These are phyloP conservation scores for Colletotrichum filicis DNA, from an alignment of 2,329 filamentous ascomycete genomes.

Conservation along the genomic window DNA sequence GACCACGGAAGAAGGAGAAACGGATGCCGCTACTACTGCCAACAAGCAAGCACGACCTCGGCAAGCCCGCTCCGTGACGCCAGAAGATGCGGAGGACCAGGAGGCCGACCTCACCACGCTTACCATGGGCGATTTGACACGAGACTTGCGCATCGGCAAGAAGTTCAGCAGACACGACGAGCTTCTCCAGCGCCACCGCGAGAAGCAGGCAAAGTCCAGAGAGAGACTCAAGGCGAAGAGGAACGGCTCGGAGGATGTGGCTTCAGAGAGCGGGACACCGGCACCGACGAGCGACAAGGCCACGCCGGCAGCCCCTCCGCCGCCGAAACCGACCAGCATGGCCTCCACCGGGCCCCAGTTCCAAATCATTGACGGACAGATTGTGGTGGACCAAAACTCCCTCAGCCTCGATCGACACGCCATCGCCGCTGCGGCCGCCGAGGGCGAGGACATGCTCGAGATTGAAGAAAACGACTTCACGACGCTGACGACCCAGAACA, in stretches of 20 bases:
- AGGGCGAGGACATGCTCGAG: slow-evolving; percentile 65
- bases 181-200: slow-evolving; percentile 74
- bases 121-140: slow-evolving; percentile 79
- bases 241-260: slow-evolving; percentile 36
- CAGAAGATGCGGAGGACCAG: slow-evolving; percentile 71
- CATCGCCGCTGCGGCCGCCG: slow-evolving; percentile 62
- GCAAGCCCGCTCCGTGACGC: slow-evolving; percentile 62
- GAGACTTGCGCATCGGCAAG: slow-evolving; percentile 77
- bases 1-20: slow-evolving; percentile 6
- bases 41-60: slow-evolving; percentile 35
- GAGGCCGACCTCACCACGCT: slow-evolving; percentile 73
- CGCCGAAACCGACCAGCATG: slow-evolving; percentile 37
- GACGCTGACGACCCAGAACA: slow-evolving; percentile 73
- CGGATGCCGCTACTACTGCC: slow-evolving; percentile 29
- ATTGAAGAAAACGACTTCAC: slow-evolving; percentile 85
- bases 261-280: slow-evolving; percentile 35
- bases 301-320: slow-evolving; percentile 37
- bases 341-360: slow-evolving; percentile 60
- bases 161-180: slow-evolving; percentile 80
- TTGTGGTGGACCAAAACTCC: slow-evolving; percentile 76
- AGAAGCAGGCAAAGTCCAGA: slow-evolving; percentile 49
- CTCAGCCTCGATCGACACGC: slow-evolving; percentile 77
- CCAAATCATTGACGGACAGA: slow-evolving; percentile 76
- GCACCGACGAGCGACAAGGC: slow-evolving; percentile 4
- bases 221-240: slow-evolving; percentile 46